Percentiles rank a stretch among this genome's conserved stretches.
phyloP scores from a whole-genome alignment of 164 flowering plant species.

The Protea cynaroides region DNA sequence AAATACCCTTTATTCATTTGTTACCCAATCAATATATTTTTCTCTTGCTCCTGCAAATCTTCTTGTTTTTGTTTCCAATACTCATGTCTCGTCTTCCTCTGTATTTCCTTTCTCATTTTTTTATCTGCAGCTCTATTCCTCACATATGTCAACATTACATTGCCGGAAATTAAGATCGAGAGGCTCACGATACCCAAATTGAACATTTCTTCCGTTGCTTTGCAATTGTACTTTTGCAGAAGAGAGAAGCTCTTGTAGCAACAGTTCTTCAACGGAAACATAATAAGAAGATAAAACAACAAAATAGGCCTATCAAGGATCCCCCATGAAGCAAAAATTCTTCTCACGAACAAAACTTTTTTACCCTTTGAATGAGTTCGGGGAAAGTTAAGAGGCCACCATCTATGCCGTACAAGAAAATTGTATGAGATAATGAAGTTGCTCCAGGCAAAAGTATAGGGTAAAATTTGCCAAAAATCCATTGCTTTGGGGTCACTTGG shows the following conservation, averaged over 20 bases:
- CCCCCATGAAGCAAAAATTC: neutral
- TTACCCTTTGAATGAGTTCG: conserved; percentile 65
- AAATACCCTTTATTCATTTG: no score
- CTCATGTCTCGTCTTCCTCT: neutral
- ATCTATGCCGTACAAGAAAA: no score
- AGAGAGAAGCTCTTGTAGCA: no score
- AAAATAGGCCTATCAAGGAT: neutral
- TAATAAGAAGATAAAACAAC: neutral
- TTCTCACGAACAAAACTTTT: no score
- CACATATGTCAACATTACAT: neutral
- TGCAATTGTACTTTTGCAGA: neutral
- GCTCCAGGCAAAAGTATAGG: no score
- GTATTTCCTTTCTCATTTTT: neutral
- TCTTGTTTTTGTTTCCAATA: conserved; percentile 7
- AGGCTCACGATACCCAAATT: neutral
- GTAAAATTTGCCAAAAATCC: no score
- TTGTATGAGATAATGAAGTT: no score
- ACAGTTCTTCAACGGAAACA: no score
- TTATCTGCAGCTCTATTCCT: neutral
- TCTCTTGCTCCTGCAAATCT: neutral
- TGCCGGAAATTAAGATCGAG: conserved; percentile 1
- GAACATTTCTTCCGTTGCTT: neutral
- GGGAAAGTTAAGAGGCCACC: conserved; percentile 71
- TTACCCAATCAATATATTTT: no score
- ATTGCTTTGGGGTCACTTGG: no score